Percentiles rank a stretch among this genome's conserved stretches.
These are phyloP conservation scores for Hymenoscyphus fraxineus DNA, from an alignment of 2,329 filamentous ascomycete genomes.

Conservation along the genomic window DNA sequence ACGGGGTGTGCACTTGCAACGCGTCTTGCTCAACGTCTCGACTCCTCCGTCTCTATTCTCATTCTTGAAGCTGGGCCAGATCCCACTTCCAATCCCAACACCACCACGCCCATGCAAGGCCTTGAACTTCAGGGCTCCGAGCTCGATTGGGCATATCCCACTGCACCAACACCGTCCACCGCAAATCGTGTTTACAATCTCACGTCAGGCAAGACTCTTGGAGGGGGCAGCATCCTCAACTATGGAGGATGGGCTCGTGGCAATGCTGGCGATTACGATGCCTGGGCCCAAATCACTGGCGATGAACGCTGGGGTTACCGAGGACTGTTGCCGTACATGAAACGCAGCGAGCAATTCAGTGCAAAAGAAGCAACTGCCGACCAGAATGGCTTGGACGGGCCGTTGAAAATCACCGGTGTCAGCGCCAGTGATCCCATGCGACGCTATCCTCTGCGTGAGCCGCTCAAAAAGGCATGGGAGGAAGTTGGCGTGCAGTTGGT, in stretches of 20 bases:
- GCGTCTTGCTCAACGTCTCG: background rate
- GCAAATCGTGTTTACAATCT: slow-evolving; percentile 28
- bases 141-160: slow-evolving; percentile 36
- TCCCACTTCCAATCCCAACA: background rate
- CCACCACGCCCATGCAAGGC: background rate
- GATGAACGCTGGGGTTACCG: slow-evolving; percentile 45
- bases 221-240: slow-evolving; percentile 35
- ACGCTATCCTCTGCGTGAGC: slow-evolving; percentile 9
- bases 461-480: slow-evolving; percentile 3
- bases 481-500: slow-evolving; percentile 30
- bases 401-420: slow-evolving; percentile 3
- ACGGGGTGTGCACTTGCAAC: slow-evolving; percentile 17
- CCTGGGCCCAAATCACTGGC: slow-evolving; percentile 40
- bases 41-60: background rate
- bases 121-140: slow-evolving; percentile 12
- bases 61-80: slow-evolving; percentile 10
- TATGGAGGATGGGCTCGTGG: slow-evolving; percentile 43
- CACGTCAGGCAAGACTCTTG: slow-evolving; percentile 36
- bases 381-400: slow-evolving; percentile 31
- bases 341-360: slow-evolving; percentile 37
- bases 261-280: slow-evolving; percentile 42
- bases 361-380: slow-evolving; percentile 16
- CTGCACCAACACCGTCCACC: slow-evolving; percentile 28
- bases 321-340: slow-evolving; percentile 44
- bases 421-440: background rate